Percentiles rank a stretch among this genome's conserved stretches.
These are phyloP conservation scores for Entomophthora muscae DNA, from an alignment of 371 early-diverging fungal species.

Conservation along the genomic window DNA sequence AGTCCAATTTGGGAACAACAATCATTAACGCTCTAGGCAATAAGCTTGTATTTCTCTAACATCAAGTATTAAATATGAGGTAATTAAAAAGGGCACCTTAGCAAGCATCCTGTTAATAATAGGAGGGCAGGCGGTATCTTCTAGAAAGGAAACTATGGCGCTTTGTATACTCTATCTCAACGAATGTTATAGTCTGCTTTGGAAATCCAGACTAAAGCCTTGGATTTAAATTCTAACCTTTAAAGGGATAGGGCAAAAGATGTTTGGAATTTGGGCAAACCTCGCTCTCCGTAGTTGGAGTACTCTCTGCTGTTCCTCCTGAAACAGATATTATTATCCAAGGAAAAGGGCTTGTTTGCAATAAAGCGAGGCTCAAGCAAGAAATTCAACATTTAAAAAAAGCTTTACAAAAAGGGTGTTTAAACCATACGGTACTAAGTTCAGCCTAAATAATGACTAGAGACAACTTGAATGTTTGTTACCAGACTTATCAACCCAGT, in stretches of 20 bases:
- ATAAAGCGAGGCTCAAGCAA: no score
- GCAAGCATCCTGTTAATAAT: neutral
- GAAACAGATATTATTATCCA: neutral
- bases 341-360: no score
- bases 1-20: conserved; percentile 5
- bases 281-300: neutral
- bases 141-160: neutral
- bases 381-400: no score
- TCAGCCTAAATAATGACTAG: no score
- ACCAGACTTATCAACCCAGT: no score
- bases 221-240: neutral
- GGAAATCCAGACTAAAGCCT: neutral
- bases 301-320: neutral
- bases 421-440: no score
- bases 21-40: neutral
- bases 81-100: neutral
- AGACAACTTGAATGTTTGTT: no score
- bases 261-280: neutral
- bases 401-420: no score
- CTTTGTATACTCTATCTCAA: neutral
- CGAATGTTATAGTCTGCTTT: neutral
- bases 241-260: neutral
- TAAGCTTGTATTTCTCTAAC: neutral
- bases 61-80: neutral
- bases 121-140: conserved; percentile 1